Base-by-base conservation (phyloP, 345 rosid genomes). In the Gossypium ekmanianum region DNA sequence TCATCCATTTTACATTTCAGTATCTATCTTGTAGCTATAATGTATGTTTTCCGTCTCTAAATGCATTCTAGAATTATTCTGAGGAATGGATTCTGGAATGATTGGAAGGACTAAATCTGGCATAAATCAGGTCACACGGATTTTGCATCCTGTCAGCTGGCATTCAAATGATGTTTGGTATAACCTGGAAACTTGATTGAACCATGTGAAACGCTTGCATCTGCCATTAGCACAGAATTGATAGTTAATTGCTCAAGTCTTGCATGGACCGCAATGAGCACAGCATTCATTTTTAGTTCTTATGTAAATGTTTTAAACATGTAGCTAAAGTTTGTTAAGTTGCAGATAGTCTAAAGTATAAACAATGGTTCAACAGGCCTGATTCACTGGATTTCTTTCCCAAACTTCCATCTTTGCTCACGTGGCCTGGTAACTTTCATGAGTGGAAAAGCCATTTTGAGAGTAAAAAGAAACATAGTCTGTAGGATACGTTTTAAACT, bases 1-100 rank as follows among this genome's bases (percentile, higher is more conserved):
- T 44, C 75, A 34, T 44, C 13, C 72, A 44, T 55, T 72, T 74
- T 74, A 18, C 34, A 72, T 52, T 65, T 74, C 48, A 64, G 34
- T 54, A 71, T 77, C 63, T 45, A 7, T 47, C 10, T 16, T 72
- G n/a, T 58, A 20, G 61, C n/a, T 58, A 43, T 54, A n/a, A 16
- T 71, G 29, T 52, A 41, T 16, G 18, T 71, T 77, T 77, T 71
- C 73, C 1, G 4, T 64, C 12, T 51, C 2, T 63, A 41, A 34
- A 44, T 61, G 26, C 54, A 7, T 47, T 26, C 14, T 51, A 26
- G 44, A 50, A 68, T 68, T 48, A 50, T 47, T 41, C 68, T 64
- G 68, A 43, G 68, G 14, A 64, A 9, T 64, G 41, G 24, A 62
- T 62, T 65, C 70, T 44, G 20, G 63, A 22, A 18, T 72, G 41